Evolutionary conservation across 148 eudicot species (phyloP), one percentile per base, ranked within the genome.

Genomic region (Heliosperma pusillum): DNA sequence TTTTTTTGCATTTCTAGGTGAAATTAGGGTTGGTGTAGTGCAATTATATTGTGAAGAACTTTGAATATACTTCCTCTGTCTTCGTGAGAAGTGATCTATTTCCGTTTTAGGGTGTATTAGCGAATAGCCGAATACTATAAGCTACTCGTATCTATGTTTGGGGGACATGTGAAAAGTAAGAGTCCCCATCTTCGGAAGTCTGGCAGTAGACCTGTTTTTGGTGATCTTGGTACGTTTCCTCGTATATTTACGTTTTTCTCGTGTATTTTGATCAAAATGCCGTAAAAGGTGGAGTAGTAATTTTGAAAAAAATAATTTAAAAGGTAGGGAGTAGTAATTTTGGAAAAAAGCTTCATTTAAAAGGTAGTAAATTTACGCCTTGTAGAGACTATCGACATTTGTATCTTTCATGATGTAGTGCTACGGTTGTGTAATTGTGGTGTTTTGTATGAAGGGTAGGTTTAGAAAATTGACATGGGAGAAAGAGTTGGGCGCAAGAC

Each of bases 171-270:
- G 78, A 80, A 72, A 76, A 62, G 72, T 74, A 75, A 84, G 73
- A 95, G 94, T 86, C 97, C 97, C 67, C 97, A 90, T 84, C 88
- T 92, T 42, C 87, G 98, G 52, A 95, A 87, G 78, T 89, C 99
- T 75, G 90, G 96, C 71, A 95, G 99, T 86, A 86, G 93, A 79
- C 82, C 89, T 67, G 86, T 86, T 44, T 80, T 92, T 73, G n/a
- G n/a, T n/a, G n/a, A n/a, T n/a, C n/a, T n/a, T n/a, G 77, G 98
- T 94, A 60, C 24, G 24, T 6, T 53, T 70, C 29, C 53, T 19
- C 6, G 47, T 21, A 2, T n/a, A 7, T 64, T 22, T 44, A 20
- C 17, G 40, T 29, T 78, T n/a, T 76, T 42, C 63, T 22, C 59
- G 15, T 40, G 7, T 15, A 13, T 2, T 9, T 47, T 47, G 53